Conservation (phyloP, 495 filamentous ascomycete species). For the Tuber aestivum region DNA sequence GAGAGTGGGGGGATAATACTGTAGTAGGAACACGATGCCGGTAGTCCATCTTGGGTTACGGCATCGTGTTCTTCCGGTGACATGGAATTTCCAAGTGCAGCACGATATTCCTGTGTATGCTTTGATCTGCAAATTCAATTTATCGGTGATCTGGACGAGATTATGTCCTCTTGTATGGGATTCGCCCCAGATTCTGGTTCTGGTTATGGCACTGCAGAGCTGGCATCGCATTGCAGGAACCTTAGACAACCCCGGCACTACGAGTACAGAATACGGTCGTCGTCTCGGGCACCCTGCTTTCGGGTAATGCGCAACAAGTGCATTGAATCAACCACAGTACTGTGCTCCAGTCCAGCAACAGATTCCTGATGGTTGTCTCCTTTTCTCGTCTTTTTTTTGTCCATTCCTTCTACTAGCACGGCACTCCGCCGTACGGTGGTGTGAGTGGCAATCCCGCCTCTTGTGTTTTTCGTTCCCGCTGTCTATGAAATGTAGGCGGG, state of each 20-base stretch:
- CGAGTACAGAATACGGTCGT: not conserved
- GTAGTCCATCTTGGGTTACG: not conserved
- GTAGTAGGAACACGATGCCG: not conserved
- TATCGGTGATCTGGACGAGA: not conserved
- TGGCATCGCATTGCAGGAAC: conserved; percentile 5
- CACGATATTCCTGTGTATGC: too few species aligned
- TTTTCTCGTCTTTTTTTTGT: not conserved
- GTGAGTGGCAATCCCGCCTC: not conserved
- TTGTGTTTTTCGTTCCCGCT: not conserved
- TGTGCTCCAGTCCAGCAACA: not conserved
- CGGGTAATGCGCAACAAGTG: not conserved
- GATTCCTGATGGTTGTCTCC: not conserved
- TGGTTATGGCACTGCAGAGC: not conserved
- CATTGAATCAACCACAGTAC: not conserved
- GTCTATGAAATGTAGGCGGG: not conserved
- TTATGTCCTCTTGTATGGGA: not conserved
- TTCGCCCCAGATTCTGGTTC: conserved; percentile 11
- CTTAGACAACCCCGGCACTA: conserved; percentile 1
- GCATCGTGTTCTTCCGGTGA: not conserved
- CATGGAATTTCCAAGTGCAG: not conserved
- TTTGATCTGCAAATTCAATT: too few species aligned
- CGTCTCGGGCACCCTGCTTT: conserved; percentile 6
- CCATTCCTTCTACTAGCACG: not conserved
- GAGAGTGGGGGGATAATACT: not conserved
- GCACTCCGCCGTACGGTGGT: too few species aligned